Evolutionary conservation across 2,329 filamentous ascomycete species (phyloP).

Genomic region (Colletotrichum cuscutae): DNA sequence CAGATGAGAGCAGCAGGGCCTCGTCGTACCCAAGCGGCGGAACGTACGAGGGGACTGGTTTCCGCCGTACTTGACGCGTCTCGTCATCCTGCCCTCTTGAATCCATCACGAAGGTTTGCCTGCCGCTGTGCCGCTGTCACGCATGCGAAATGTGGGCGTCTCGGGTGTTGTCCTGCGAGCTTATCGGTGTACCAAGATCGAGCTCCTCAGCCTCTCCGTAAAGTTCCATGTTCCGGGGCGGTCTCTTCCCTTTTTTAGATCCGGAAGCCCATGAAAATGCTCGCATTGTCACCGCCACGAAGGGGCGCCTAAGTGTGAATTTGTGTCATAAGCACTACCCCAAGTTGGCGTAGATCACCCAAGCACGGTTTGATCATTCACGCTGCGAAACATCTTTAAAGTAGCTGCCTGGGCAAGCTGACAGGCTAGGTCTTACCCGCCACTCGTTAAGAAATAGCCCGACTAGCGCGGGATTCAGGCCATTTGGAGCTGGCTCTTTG

Average conservation of each 20-base stretch:
- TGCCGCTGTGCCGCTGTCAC: neutral
- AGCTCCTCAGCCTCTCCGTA: neutral
- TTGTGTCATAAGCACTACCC: neutral
- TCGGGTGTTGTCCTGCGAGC: neutral
- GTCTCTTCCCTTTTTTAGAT: neutral
- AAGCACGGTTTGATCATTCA: neutral
- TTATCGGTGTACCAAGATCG: neutral
- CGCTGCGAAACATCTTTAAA: neutral
- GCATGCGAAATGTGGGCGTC: neutral
- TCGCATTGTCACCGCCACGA: neutral
- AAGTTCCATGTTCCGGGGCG: neutral
- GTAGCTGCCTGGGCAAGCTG: neutral
- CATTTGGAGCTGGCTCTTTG: neutral
- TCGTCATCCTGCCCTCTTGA: neutral
- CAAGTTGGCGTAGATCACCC: neutral
- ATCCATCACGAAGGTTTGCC: neutral
- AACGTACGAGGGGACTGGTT: constrained; percentile 7
- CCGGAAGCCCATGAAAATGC: neutral
- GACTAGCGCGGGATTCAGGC: neutral
- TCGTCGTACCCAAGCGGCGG: constrained; percentile 11
- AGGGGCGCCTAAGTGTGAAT: neutral
- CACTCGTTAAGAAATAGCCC: neutral
- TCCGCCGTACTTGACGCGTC: neutral
- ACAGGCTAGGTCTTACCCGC: neutral
- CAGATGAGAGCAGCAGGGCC: constrained; percentile 13